Percentiles rank a stretch among this genome's conserved stretches.
phyloP scores from a whole-genome alignment of 176 grass and related monocot genomes.

The Cenchrus fungigraminus region DNA sequence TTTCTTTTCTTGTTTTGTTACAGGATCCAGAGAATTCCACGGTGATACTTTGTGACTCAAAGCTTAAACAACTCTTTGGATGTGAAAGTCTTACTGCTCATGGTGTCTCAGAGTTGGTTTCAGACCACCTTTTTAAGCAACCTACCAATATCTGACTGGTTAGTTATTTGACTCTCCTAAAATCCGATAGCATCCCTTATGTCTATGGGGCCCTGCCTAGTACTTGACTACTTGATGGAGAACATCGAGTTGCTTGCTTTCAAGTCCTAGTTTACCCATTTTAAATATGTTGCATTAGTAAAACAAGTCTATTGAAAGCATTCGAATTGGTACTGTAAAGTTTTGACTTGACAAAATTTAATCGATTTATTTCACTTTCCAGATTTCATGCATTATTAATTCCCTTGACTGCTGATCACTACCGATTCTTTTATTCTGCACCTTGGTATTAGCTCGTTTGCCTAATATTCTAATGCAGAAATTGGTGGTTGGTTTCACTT shows the following conservation, averaged over 20 bases:
- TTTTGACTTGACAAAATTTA: background rate
- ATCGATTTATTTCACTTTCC: background rate
- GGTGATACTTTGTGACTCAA: slow-evolving; percentile 74
- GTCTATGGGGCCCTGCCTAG: background rate
- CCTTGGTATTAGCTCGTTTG: slow-evolving; percentile 1
- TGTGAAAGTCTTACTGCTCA: slow-evolving; percentile 75
- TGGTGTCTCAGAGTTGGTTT: slow-evolving; percentile 74
- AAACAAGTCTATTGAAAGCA: background rate
- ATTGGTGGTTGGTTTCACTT: slow-evolving; percentile 7
- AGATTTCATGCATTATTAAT: background rate
- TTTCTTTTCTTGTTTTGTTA: slow-evolving; percentile 27
- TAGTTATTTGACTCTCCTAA: slow-evolving; percentile 39
- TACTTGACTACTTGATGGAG: background rate
- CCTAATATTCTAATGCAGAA: slow-evolving; percentile 6
- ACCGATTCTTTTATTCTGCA: slow-evolving; percentile 8
- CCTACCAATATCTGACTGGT: slow-evolving; percentile 74
- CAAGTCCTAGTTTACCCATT: background rate
- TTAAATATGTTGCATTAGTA: slow-evolving; percentile 8
- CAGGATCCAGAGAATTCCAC: slow-evolving; percentile 79
- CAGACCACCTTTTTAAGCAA: slow-evolving; percentile 66
- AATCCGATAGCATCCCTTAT: background rate
- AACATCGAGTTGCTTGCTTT: background rate
- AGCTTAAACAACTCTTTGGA: slow-evolving; percentile 89
- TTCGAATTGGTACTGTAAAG: background rate
- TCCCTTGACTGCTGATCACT: background rate